A percentile compares a stretch with the other conserved stretches of the same genome.
Conservation (phyloP, 2,329 filamentous ascomycete species). For the Trichoderma asperellum region DNA sequence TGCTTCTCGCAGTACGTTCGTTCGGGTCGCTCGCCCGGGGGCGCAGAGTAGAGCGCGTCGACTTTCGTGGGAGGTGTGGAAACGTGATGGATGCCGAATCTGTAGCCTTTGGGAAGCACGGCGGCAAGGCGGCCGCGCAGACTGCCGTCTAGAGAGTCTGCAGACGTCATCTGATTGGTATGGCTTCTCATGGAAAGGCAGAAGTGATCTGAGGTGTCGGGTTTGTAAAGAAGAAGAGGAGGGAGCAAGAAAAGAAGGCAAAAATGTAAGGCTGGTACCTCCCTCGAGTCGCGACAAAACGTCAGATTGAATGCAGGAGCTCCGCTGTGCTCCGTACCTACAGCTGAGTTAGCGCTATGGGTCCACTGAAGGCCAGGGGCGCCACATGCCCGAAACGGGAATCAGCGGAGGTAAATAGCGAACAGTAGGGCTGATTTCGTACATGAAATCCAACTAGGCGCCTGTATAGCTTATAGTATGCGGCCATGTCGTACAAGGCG, state of each 20-base stretch:
- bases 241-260: not conserved
- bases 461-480: not conserved
- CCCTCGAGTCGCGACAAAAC: slow-evolving; percentile 23
- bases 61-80: slow-evolving; percentile 80
- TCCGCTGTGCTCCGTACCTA: not conserved
- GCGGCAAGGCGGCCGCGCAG: slow-evolving; percentile 44
- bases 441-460: slow-evolving; percentile 5
- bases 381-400: slow-evolving; percentile 12
- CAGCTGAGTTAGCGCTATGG: slow-evolving; percentile 24
- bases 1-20: slow-evolving; percentile 87
- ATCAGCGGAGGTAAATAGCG: slow-evolving; percentile 12
- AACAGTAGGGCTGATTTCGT: slow-evolving; percentile 26
- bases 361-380: slow-evolving; percentile 13
- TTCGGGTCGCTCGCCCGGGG: slow-evolving; percentile 71
- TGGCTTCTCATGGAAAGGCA: not conserved
- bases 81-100: slow-evolving; percentile 79
- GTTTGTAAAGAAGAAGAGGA: not conserved
- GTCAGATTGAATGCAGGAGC: slow-evolving; percentile 22
- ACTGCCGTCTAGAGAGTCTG: slow-evolving; percentile 15
- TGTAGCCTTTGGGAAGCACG: slow-evolving; percentile 57
- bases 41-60: slow-evolving; percentile 76
- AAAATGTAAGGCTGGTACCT: not conserved
- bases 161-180: slow-evolving; percentile 1
- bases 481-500: not conserved
- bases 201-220: too few species aligned